These are phyloP conservation scores for Aspergillus tamarii DNA, from an alignment of 2,329 filamentous ascomycete genomes.

Conservation along the genomic window DNA sequence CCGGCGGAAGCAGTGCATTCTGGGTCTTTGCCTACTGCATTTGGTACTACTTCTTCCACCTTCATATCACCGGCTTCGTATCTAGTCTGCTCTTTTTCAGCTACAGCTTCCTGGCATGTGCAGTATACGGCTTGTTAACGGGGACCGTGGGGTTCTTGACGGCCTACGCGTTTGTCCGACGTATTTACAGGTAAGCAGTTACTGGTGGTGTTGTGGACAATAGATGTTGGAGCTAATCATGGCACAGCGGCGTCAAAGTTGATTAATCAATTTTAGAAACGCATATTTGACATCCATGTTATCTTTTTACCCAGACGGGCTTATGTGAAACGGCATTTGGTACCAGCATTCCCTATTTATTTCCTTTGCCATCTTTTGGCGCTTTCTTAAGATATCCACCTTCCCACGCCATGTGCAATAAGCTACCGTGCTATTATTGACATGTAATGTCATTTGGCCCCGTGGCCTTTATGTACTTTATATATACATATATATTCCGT, in stretches of 20 bases:
- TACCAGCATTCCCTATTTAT: neutral
- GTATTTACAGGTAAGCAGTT: conserved; percentile 75
- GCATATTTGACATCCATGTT: neutral
- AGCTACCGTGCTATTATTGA: neutral
- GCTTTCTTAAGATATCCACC: neutral
- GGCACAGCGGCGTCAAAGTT: conserved; percentile 37
- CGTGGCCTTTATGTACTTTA: neutral
- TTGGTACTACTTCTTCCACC: conserved; percentile 80
- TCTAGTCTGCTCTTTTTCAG: conserved; percentile 82
- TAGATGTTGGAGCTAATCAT: conserved; percentile 8
- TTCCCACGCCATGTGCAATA: neutral
- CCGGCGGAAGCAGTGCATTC: conserved; percentile 73
- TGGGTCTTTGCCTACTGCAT: conserved; percentile 84
- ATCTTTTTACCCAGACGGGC: neutral
- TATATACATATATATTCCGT: neutral
- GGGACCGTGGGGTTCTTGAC: conserved; percentile 85
- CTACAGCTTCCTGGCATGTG: conserved; percentile 80
- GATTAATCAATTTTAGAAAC: conserved; percentile 27
- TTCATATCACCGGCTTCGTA: conserved; percentile 79
- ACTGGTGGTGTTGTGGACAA: neutral
- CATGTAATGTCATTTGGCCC: neutral
- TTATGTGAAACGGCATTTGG: conserved; percentile 1
- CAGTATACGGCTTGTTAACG: conserved; percentile 77
- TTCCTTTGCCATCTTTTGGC: neutral
- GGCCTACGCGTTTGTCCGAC: conserved; percentile 79